phyloP scores from a whole-genome alignment of 257 asterid genomes.

The Echites panduratus region DNA sequence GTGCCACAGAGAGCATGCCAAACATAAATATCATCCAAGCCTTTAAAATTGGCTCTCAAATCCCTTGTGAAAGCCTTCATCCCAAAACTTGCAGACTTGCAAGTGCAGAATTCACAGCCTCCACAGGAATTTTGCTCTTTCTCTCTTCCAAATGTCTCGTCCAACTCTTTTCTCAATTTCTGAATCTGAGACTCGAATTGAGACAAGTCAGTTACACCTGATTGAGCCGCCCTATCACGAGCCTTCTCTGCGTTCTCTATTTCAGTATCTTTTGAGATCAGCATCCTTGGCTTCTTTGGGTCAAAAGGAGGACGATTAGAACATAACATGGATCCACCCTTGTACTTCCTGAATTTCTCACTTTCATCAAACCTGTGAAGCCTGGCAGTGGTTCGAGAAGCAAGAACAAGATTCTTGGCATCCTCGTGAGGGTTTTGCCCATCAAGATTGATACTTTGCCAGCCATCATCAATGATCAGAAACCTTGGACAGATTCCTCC shows the following conservation, averaged over 20 bases:
- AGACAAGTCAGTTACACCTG: slow-evolving; percentile 40
- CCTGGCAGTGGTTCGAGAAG: slow-evolving; percentile 69
- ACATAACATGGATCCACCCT: slow-evolving; percentile 25
- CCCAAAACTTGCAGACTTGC: slow-evolving; percentile 4
- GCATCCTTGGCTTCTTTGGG: slow-evolving; percentile 51
- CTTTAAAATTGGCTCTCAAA: slow-evolving; percentile 35
- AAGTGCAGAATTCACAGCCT: neutral
- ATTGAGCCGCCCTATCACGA: slow-evolving; percentile 26
- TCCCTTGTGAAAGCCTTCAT: slow-evolving; percentile 41
- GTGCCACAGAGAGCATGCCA: slow-evolving; percentile 81
- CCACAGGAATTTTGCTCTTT: slow-evolving; percentile 15
- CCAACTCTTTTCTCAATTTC: slow-evolving; percentile 23
- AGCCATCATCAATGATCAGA: slow-evolving; percentile 67
- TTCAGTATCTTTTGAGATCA: slow-evolving; percentile 69
- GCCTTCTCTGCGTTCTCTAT: slow-evolving; percentile 50
- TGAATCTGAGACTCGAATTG: slow-evolving; percentile 25
- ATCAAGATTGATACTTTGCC: slow-evolving; percentile 63
- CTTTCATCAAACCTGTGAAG: slow-evolving; percentile 60
- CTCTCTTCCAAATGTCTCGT: slow-evolving; percentile 35
- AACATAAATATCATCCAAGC: slow-evolving; percentile 65
- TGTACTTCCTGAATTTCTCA: slow-evolving; percentile 48
- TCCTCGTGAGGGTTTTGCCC: slow-evolving; percentile 36
- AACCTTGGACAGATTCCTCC: slow-evolving; percentile 59
- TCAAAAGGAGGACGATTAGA: slow-evolving; percentile 35
- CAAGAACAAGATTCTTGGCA: slow-evolving; percentile 51